Base-by-base conservation (phyloP, 352 stramenopile genomes). In the Phytophthora pistaciae region DNA sequence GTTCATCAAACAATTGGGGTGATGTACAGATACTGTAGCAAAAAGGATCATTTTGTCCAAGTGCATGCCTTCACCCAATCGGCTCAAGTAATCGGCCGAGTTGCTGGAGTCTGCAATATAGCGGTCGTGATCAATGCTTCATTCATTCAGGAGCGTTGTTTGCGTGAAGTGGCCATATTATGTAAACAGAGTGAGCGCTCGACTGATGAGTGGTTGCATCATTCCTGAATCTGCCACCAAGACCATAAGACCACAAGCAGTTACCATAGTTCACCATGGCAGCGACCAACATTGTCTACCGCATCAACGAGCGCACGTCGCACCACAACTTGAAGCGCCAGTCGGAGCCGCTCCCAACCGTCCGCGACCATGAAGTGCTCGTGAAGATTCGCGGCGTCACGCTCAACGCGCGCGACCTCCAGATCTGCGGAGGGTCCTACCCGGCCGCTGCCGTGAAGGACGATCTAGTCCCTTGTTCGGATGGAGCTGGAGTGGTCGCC, bases 331-430 rank as follows among this genome's bases (percentile, higher is more conserved):
- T 78, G 50, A 42, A 54, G 44, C 23, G 46, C n/a, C 33, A 62
- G 36, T 25, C n/a, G 3, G 72, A 79, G 20, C 13, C 62, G 2
- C 21, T 75, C 1, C 67, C 62, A 13, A 44, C n/a, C 13, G 21
- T 79, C 29, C 36, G 36, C 7, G 58, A 65, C 29, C 62, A 70
- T 52, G 57, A 75, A 61, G 73, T 80, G 2, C 69, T 80, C 29
- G 64, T 80, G 11, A 53, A 75, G 23, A 71, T 80, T 23, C 69
- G 59, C 25, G 68, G 64, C 23, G 58, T 80, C 36, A 71, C 69
- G 6, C 59, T 80, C 29, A 77, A 80, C 36, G 60, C 61, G 6
- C 73, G 68, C 2, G 73, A 77, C 36, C 23, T 77, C 13, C 53
- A 64, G 25, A 72, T 75, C 16, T 66, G 50, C 27, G 52, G 69